phyloP scores from a whole-genome alignment of 768 basidiomycete genomes.

The Cubamyces lactineus region DNA sequence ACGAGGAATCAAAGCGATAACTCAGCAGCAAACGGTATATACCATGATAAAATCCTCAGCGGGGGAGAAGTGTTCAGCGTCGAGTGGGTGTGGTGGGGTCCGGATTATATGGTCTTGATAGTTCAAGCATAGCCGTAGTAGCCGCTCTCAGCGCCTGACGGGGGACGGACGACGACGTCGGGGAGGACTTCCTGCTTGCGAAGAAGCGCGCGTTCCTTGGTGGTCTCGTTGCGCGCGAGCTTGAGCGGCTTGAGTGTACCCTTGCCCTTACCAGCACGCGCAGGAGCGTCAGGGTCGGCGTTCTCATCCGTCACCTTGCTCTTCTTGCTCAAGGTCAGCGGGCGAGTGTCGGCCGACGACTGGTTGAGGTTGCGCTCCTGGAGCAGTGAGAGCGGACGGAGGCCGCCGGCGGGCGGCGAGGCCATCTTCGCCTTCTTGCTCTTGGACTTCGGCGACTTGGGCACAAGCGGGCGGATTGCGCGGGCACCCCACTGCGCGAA shows the following conservation, averaged over 20 bases:
- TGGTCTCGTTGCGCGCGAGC: constrained; percentile 65
- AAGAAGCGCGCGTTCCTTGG: constrained; percentile 59
- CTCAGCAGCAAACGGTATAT: constrained; percentile 23
- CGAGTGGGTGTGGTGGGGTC: background rate
- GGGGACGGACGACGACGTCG: constrained; percentile 63
- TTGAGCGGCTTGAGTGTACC: constrained; percentile 61
- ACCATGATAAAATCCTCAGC: constrained; percentile 19
- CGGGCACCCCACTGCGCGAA: constrained; percentile 36
- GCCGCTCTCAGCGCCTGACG: constrained; percentile 52
- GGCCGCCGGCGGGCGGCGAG: constrained; percentile 43
- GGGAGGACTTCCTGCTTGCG: constrained; percentile 60
- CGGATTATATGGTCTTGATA: background rate
- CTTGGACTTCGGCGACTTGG: constrained; percentile 57
- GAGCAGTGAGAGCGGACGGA: constrained; percentile 66
- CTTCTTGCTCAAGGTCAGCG: constrained; percentile 62
- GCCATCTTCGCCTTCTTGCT: constrained; percentile 39
- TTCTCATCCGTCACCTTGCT: constrained; percentile 31
- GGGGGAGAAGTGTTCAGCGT: constrained; percentile 16
- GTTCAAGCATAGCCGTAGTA: constrained; percentile 46
- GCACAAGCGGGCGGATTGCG: constrained; percentile 53
- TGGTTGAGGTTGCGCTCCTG: constrained; percentile 56
- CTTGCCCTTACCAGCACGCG: constrained; percentile 42
- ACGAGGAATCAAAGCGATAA: constrained; percentile 22
- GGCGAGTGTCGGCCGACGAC: constrained; percentile 46
- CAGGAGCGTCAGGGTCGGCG: constrained; percentile 32